Evolutionary conservation across 2,329 filamentous ascomycete genomes (phyloP).

Genomic region (Talaromyces islandicus): DNA sequence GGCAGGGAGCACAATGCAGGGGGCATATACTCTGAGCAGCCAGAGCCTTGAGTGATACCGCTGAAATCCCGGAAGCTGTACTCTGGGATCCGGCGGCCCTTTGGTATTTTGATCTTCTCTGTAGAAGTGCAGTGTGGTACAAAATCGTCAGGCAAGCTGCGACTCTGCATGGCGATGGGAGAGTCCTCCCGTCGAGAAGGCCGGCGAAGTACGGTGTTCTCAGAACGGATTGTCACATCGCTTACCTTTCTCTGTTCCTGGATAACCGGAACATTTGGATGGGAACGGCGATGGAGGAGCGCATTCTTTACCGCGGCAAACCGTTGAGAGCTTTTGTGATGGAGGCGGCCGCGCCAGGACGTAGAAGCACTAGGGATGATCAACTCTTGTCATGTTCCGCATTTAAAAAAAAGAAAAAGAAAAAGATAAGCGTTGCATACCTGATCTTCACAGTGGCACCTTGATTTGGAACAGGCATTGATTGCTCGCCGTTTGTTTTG

Average conservation of each 20-base stretch:
- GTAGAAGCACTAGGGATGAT: not conserved
- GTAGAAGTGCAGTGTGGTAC: not conserved
- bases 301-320: slow-evolving; percentile 4
- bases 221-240: slow-evolving; percentile 24
- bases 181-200: slow-evolving; percentile 23
- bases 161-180: slow-evolving; percentile 14
- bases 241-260: slow-evolving; percentile 24
- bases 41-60: not conserved
- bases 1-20: slow-evolving; percentile 16
- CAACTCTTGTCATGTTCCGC: not conserved
- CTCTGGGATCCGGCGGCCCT: slow-evolving; percentile 10
- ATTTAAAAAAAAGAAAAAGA: too few relatives aligned
- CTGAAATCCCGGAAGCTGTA: slow-evolving; percentile 7
- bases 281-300: not conserved
- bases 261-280: not conserved
- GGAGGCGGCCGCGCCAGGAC: not conserved
- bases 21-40: slow-evolving; percentile 9
- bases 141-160: not conserved
- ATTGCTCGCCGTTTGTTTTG: not conserved
- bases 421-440: not conserved
- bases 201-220: slow-evolving; percentile 26
- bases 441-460: not conserved
- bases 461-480: not conserved
- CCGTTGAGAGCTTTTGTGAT: not conserved
- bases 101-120: not conserved